Percentiles rank a stretch among this genome's conserved stretches.
phyloP scores from a whole-genome alignment of 495 filamentous ascomycete species.

The Diplogelasinospora grovesii region DNA sequence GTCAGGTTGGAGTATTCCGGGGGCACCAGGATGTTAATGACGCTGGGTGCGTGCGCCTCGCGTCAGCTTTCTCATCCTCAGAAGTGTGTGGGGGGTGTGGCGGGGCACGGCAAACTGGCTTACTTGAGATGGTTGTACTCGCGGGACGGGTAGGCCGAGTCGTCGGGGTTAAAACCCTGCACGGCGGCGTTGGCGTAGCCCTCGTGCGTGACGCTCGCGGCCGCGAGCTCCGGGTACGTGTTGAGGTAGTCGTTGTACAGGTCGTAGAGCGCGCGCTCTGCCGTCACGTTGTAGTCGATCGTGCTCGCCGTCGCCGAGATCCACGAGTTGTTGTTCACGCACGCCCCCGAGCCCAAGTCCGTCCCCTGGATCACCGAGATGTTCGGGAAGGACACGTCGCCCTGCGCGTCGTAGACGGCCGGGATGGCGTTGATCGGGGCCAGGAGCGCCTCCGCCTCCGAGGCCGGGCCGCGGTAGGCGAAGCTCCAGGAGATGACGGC shows the following conservation, averaged over 20 bases:
- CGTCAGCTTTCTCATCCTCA: no score
- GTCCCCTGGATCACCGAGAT: constrained; percentile 38
- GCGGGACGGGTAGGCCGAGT: constrained; percentile 41
- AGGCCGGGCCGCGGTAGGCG: constrained; percentile 45
- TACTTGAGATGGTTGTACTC: constrained; percentile 31
- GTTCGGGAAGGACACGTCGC: constrained; percentile 24
- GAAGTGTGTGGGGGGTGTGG: not conserved
- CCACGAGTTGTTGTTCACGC: constrained; percentile 35
- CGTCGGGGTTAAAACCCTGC: constrained; percentile 24
- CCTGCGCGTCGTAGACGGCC: constrained; percentile 31
- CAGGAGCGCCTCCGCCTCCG: constrained; percentile 23
- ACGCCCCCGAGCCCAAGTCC: constrained; percentile 26
- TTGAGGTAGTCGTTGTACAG: constrained; percentile 26
- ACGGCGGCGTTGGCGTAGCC: constrained; percentile 44
- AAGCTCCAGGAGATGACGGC: constrained; percentile 42
- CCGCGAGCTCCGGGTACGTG: constrained; percentile 15
- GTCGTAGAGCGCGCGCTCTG: constrained; percentile 35
- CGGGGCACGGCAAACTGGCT: not conserved
- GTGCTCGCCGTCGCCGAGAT: constrained; percentile 36
- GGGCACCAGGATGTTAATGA: no score
- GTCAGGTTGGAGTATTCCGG: not conserved
- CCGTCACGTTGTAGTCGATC: constrained; percentile 40
- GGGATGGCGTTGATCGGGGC: constrained; percentile 37
- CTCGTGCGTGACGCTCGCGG: constrained; percentile 46
- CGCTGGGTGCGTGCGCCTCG: no score